Evolutionary conservation across 2,329 filamentous ascomycete species (phyloP).

Genomic region (Calonectria naviculata): DNA sequence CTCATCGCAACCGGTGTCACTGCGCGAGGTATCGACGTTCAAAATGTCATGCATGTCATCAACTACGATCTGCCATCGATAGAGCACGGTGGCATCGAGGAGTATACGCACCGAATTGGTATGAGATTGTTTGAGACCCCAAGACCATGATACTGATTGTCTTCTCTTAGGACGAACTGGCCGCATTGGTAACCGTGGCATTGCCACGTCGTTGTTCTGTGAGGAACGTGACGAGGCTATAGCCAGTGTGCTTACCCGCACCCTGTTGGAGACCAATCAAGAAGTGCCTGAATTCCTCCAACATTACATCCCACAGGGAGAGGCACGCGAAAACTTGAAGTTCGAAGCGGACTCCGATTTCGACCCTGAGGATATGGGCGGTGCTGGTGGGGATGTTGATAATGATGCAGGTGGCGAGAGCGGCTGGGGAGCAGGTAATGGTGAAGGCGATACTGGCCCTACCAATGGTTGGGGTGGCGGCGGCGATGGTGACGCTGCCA

Average conservation of each 20-base stretch:
- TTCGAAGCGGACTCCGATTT: constrained; percentile 68
- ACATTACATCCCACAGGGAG: constrained; percentile 68
- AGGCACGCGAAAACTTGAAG: constrained; percentile 57
- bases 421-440: constrained; percentile 27
- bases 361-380: constrained; percentile 52
- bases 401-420: background rate
- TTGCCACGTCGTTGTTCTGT: constrained; percentile 91
- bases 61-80: constrained; percentile 88
- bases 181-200: constrained; percentile 87
- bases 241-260: constrained; percentile 79
- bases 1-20: constrained; percentile 88
- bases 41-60: constrained; percentile 89
- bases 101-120: constrained; percentile 96
- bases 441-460: constrained; percentile 19
- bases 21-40: constrained; percentile 89
- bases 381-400: constrained; percentile 31
- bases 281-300: constrained; percentile 85
- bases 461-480: constrained; percentile 17
- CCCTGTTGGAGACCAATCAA: constrained; percentile 84
- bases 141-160: constrained; percentile 14
- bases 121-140: constrained; percentile 45
- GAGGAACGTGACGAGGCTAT: constrained; percentile 78
- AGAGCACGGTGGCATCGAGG: constrained; percentile 86
- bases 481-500: background rate
- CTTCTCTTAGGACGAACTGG: constrained; percentile 81